A percentile compares a stretch with the other conserved stretches of the same genome.
These are phyloP conservation scores for Cucumis melo DNA, from an alignment of 306 rosid species.

Conservation along the genomic window DNA sequence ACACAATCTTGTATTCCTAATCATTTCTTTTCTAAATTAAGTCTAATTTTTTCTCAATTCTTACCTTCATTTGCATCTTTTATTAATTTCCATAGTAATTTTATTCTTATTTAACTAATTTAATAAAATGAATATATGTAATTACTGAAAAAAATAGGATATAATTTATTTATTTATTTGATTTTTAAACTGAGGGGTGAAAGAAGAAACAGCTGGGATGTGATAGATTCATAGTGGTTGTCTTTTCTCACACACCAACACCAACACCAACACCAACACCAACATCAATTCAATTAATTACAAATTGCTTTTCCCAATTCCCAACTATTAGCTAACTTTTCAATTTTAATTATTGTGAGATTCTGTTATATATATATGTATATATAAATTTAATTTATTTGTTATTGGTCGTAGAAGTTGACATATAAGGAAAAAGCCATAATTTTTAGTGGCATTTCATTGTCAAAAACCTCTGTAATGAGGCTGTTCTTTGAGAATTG, in stretches of 20 bases:
- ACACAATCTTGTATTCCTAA: no score
- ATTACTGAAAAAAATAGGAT: background rate
- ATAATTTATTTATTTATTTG: background rate
- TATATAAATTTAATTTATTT: background rate
- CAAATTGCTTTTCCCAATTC: background rate
- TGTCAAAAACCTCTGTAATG: slow-evolving; percentile 4
- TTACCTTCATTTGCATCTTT: no score
- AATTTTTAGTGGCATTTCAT: background rate
- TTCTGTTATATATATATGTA: background rate
- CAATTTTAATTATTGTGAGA: background rate
- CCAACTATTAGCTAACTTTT: no score
- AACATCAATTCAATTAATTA: background rate
- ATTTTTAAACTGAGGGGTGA: background rate
- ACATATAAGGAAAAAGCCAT: background rate
- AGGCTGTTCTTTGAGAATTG: background rate
- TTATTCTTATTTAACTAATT: no score
- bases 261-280: background rate
- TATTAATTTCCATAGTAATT: no score
- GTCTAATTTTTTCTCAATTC: no score
- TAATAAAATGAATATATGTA: background rate
- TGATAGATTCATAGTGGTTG: background rate
- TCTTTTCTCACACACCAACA: background rate
- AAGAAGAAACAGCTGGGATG: slow-evolving; percentile 10
- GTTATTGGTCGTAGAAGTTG: background rate
- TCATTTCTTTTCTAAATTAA: no score